Conservation (phyloP, 1,139 yeast species). For the Sugiyamaella pinicola region DNA sequence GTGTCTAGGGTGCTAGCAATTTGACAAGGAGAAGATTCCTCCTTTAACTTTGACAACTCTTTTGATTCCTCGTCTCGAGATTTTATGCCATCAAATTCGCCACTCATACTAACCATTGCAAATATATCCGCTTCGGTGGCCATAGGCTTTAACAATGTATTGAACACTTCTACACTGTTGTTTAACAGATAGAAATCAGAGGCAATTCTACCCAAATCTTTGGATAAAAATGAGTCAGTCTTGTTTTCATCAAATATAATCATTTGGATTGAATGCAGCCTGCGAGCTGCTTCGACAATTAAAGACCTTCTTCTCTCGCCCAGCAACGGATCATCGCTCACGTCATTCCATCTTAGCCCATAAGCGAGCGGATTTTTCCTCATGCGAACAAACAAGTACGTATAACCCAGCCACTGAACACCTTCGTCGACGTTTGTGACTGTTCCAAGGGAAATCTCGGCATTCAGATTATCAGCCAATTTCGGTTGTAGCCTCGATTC, state of each 20-base stretch:
- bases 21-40: constrained; percentile 76
- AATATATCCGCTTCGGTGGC: constrained; percentile 93
- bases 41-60: constrained; percentile 62
- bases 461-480: constrained; percentile 88
- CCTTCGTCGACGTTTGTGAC: constrained; percentile 96
- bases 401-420: constrained; percentile 94
- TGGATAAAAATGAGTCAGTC: constrained; percentile 76
- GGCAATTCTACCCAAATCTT: constrained; percentile 91
- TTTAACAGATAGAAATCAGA: constrained; percentile 88
- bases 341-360: constrained; percentile 88
- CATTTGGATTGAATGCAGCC: constrained; percentile 86
- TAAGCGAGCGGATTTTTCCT: constrained; percentile 89
- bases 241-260: constrained; percentile 79
- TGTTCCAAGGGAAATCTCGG: constrained; percentile 93
- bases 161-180: constrained; percentile 86
- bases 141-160: constrained; percentile 75
- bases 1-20: constrained; percentile 68
- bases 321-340: constrained; percentile 79
- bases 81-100: constrained; percentile 90
- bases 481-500: constrained; percentile 81
- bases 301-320: constrained; percentile 72
- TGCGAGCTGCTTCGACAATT: constrained; percentile 76
- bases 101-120: constrained; percentile 87
- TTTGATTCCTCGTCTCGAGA: constrained; percentile 82
- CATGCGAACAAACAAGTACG: constrained; percentile 94